phyloP scores from a whole-genome alignment of 2,329 filamentous ascomycete genomes.

The Thielaviopsis cerberus region DNA sequence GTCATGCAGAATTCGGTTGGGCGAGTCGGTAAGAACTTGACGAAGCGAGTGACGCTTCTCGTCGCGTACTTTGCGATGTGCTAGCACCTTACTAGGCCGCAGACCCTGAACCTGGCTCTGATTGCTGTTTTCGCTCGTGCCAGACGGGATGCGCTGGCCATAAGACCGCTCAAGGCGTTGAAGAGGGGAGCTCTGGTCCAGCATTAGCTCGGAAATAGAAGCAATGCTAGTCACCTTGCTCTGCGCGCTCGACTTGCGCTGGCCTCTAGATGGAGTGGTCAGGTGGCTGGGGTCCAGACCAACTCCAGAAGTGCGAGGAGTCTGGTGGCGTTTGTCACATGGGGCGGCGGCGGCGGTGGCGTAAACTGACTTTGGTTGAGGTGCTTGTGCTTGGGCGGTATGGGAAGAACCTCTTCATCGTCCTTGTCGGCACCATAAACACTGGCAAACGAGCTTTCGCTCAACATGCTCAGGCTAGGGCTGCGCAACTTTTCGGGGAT shows the following conservation, averaged over 20 bases:
- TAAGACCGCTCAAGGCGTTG: conserved; percentile 27
- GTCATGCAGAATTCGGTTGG: conserved; percentile 24
- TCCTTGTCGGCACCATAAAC: conserved; percentile 31
- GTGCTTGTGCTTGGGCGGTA: not conserved
- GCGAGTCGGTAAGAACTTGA: conserved; percentile 28
- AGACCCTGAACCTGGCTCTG: conserved; percentile 14
- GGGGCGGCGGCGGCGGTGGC: not conserved
- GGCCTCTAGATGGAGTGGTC: conserved; percentile 5
- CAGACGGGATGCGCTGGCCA: conserved; percentile 12
- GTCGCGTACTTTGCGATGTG: conserved; percentile 15
- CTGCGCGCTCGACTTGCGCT: conserved; percentile 1
- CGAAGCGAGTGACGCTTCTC: conserved; percentile 31
- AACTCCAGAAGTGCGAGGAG: conserved; percentile 2
- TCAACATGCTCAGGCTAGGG: conserved; percentile 44
- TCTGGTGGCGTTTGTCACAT: conserved; percentile 1
- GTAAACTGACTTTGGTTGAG: not conserved
- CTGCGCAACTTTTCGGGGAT: conserved; percentile 26
- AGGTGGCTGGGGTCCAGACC: not conserved
- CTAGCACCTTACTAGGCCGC: conserved; percentile 17
- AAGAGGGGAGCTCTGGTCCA: conserved; percentile 29
- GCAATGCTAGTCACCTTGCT: conserved; percentile 13
- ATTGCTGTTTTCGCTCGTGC: conserved; percentile 15
- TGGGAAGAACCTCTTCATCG: not conserved
- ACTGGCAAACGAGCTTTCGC: conserved; percentile 48
- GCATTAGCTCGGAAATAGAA: conserved; percentile 26